A percentile compares a stretch with the other conserved stretches of the same genome.
phyloP scores from a whole-genome alignment of 768 basidiomycete species.

The Sporobolomyces pararoseus region DNA sequence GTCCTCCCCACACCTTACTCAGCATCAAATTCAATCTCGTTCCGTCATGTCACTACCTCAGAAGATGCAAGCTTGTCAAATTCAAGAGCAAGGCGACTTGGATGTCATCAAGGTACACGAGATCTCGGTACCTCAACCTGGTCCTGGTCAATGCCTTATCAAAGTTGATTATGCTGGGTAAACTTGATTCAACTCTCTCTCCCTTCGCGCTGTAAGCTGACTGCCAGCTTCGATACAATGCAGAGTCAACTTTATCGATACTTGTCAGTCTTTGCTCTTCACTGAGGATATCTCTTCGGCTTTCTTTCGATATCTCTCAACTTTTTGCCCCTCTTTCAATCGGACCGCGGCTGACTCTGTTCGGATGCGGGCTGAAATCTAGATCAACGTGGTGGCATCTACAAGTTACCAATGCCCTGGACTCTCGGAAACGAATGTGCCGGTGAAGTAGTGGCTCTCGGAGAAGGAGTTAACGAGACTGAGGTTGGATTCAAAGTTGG shows the following conservation, averaged over 20 bases:
- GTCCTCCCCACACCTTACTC: neutral
- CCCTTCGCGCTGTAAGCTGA: neutral
- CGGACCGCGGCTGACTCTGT: neutral
- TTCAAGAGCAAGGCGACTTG: conserved; percentile 67
- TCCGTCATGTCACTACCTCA: conserved; percentile 45
- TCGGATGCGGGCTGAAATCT: conserved; percentile 53
- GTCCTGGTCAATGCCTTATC: conserved; percentile 60
- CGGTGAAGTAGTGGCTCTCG: conserved; percentile 68
- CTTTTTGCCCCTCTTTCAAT: no score
- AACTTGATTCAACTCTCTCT: neutral
- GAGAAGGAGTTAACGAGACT: conserved; percentile 62
- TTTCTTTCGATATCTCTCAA: neutral
- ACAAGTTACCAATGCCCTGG: conserved; percentile 50
- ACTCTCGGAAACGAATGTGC: conserved; percentile 73
- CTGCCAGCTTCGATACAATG: conserved; percentile 31
- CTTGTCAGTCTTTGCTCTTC: no score
- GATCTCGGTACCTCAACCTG: conserved; percentile 64
- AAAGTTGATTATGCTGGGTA: conserved; percentile 62
- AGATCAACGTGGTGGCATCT: conserved; percentile 64
- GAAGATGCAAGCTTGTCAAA: conserved; percentile 67
- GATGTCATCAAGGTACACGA: conserved; percentile 61
- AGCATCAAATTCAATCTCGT: neutral
- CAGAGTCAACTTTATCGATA: conserved; percentile 70
- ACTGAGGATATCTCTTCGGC: neutral
- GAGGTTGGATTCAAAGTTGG: conserved; percentile 66